Conservation (phyloP, 225 moss, liverwort and hornwort genomes). For the Physcomitrium patens region DNA sequence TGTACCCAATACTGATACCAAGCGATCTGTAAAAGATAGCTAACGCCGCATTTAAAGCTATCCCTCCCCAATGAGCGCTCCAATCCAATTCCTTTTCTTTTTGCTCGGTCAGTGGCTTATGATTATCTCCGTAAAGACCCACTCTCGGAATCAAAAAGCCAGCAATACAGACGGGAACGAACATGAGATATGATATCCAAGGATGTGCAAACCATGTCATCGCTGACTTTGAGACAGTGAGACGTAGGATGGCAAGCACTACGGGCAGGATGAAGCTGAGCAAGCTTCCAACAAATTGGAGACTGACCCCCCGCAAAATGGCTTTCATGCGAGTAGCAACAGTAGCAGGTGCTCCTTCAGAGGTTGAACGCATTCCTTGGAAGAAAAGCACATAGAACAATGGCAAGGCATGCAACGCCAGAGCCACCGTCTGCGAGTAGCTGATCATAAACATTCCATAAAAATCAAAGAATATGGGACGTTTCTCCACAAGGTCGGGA, state of each 20-base stretch:
- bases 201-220: slow-evolving; percentile 94
- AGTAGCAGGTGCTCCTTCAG: slow-evolving; percentile 63
- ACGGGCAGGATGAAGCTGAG: slow-evolving; percentile 71
- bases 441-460: slow-evolving; percentile 82
- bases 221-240: slow-evolving; percentile 78
- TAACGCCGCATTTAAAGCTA: slow-evolving; percentile 59
- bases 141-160: slow-evolving; percentile 79
- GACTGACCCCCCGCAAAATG: slow-evolving; percentile 63
- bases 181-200: slow-evolving; percentile 90
- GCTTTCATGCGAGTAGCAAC: slow-evolving; percentile 57
- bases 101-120: slow-evolving; percentile 56
- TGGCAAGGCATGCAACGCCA: slow-evolving; percentile 73
- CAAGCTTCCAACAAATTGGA: slow-evolving; percentile 55
- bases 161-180: slow-evolving; percentile 76
- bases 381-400: slow-evolving; percentile 65
- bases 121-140: slow-evolving; percentile 50
- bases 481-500: slow-evolving; percentile 56
- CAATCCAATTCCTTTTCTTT: slow-evolving; percentile 80
- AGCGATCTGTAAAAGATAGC: slow-evolving; percentile 52
- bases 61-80: slow-evolving; percentile 89
- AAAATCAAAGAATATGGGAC: slow-evolving; percentile 91
- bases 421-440: slow-evolving; percentile 79
- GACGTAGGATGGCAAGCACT: slow-evolving; percentile 70
- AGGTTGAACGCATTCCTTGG: slow-evolving; percentile 51
- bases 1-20: slow-evolving; percentile 77